Percentiles rank a stretch among this genome's conserved stretches.
Evolutionary conservation across 345 rosid species (phyloP).

Genomic region (Eucalyptus camaldulensis): DNA sequence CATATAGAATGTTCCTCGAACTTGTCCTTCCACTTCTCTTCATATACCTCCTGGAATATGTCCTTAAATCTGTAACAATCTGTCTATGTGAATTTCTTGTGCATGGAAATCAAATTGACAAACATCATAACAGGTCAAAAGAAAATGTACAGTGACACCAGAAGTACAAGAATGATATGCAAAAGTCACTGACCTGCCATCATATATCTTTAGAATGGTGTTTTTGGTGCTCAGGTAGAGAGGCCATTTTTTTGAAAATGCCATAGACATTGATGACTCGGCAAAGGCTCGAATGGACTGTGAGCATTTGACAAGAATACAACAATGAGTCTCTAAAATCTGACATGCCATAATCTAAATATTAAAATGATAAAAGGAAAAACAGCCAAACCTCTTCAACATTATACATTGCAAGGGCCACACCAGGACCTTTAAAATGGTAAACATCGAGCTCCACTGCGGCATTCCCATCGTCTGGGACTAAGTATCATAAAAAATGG

Average conservation of each 20-base stretch:
- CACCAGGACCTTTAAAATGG: conserved; percentile 87
- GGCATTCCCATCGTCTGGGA: conserved; percentile 56
- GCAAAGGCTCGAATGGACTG: conserved; percentile 93
- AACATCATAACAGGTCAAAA: not conserved
- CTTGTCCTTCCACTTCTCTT: conserved; percentile 82
- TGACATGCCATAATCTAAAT: no score
- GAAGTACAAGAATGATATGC: not conserved
- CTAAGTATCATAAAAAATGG: conserved; percentile 14
- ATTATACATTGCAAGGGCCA: conserved; percentile 95
- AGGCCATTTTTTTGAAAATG: conserved; percentile 88
- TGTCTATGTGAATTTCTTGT: not conserved
- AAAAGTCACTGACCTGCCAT: conserved; percentile 66
- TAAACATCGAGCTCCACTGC: conserved; percentile 67
- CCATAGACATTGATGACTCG: conserved; percentile 86
- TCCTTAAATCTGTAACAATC: conserved; percentile 71
- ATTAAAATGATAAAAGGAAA: not conserved
- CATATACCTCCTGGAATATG: conserved; percentile 90
- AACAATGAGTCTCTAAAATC: not conserved
- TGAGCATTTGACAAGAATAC: not conserved
- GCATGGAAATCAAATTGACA: not conserved
- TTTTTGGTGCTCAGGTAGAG: conserved; percentile 94
- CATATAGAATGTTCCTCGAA: conserved; percentile 90
- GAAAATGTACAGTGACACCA: not conserved
- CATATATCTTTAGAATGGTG: conserved; percentile 94
- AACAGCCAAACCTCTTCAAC: conserved; percentile 68